Base-by-base conservation (phyloP, 176 grass and related monocot species). In the Cymbopogon citratus region DNA sequence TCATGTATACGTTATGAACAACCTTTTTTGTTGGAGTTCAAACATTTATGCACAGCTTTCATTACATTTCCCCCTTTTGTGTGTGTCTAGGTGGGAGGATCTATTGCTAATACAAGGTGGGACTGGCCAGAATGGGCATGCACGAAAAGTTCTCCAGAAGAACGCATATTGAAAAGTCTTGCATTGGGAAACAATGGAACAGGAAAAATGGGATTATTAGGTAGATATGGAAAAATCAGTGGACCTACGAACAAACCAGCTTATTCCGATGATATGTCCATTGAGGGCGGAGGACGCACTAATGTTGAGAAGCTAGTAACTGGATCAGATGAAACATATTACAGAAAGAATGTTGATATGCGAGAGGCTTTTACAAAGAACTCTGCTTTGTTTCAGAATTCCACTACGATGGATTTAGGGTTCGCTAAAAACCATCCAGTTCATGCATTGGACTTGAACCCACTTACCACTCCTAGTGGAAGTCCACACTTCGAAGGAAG, bases 91-190 rank as follows among this genome's bases (percentile, higher is more conserved):
- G 78, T 78, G 77, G 88, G 73, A 73, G 66, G 78, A 77, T 90
- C 49, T 78, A 65, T 48, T 86, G 69, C 88, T 82, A 69, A 61
- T 38, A 78, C 69, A 69, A 86, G 80, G 61, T 93, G 91, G 91
- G 91, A 93, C 56, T 91, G 91, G 91, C 86, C 91, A 81, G 91
- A 89, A 77, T 72, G 84, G 80, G 61, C 59, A 48, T 68, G 12
- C 27, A 40, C 69, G 44, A 72, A 81, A 45, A 76, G 44, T 69
- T 72, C 59, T 78, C 64, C 73, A 33, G 81, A 78, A 70, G 91
- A 80, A 74, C 69, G 52, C 19, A 74, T 66, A 77, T 43, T 27
- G 34, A 81, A 66, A 73, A 85, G 19, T 73, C 25, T 69, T 74
- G 41, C 73, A 66, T 48, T 38, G 38, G 67, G 38, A 60, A 90